A percentile compares a stretch with the other conserved stretches of the same genome.
These are phyloP conservation scores for Dactylorhiza incarnata DNA, from an alignment of 106 monocot species.

Conservation along the genomic window DNA sequence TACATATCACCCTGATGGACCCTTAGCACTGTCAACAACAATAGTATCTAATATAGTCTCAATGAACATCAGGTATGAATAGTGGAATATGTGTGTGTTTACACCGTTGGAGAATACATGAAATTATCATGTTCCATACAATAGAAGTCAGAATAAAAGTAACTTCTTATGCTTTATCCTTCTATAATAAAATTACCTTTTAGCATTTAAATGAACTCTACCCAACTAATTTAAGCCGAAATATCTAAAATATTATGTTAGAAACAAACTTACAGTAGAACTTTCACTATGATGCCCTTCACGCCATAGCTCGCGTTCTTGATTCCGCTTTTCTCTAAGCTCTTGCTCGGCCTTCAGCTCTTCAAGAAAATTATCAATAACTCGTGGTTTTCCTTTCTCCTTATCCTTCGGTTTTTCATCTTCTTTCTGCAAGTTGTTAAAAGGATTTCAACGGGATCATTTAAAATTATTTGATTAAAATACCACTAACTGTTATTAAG, in stretches of 20 bases:
- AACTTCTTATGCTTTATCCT: not conserved
- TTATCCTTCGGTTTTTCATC: slow-evolving; percentile 94
- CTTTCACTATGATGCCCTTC: slow-evolving; percentile 51
- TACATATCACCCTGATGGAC: not conserved
- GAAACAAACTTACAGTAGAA: slow-evolving; percentile 47
- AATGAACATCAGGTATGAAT: not conserved
- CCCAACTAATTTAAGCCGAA: not conserved
- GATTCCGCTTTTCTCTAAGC: slow-evolving; percentile 78
- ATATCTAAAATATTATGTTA: not conserved
- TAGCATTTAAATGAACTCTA: not conserved
- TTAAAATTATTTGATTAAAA: not conserved
- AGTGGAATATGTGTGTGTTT: not conserved
- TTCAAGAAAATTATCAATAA: slow-evolving; percentile 88
- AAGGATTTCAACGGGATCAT: slow-evolving; percentile 4
- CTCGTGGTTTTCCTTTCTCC: slow-evolving; percentile 83
- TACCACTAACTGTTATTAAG: not conserved
- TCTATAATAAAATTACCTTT: not conserved
- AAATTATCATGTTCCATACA: not conserved
- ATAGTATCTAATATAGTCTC: not conserved
- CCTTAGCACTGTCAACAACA: not conserved
- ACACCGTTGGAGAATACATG: not conserved
- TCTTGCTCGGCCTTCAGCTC: slow-evolving; percentile 96
- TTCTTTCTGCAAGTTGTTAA: slow-evolving; percentile 44
- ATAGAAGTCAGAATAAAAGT: not conserved
- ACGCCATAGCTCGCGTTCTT: slow-evolving; percentile 75